Evolutionary conservation across 2,329 filamentous ascomycete species (phyloP), one percentile per base, ranked within the genome.

Genomic region (Ophiostoma tasmaniense): DNA sequence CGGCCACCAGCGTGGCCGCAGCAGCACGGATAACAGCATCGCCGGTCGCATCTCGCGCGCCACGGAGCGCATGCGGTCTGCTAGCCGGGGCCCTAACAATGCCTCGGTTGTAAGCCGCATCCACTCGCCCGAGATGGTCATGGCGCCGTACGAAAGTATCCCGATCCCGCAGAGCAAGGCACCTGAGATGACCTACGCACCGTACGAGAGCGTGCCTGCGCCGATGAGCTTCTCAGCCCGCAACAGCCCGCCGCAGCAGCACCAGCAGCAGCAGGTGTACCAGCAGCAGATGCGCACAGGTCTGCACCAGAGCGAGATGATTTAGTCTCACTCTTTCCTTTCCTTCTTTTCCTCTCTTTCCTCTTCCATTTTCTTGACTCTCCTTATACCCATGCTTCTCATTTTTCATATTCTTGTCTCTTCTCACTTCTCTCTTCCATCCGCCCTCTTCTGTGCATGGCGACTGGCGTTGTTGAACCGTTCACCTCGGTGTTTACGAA

Each of bases 31-130:
- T 71, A 79, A 78, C 74, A 81, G 81, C 75, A 79, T 88, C 70
- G 80, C 83, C 1, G 81, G 82, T 2, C 84, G 85, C 39, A 77
- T 87, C 71, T 82, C 81, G 70, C 85, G 86, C 64, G 85, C 84
- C 0, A 86, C 85, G 0, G 86, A 88, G 73, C 82, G 85, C 65
- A 82, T 88, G 74, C 83, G 86, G 25, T 88, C 85, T 3, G 85
- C 80, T 1, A 88, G 85, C 75, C 84, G 86, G 20, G 82, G 81
- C 66, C 81, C 82, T 61, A 84, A 84, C 72, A 81, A 81, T 71
- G 75, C 77, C 0, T 75, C 75, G 11, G 75, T 77, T 14, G 17
- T 59, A 45, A 30, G 52, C 55, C 59, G 75, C 73, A 45, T 73
- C 71, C 80, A 78, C 73, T 80, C 78, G 1, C 80, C 80, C 0